Conservation (phyloP, 257 asterid genomes). For the Oldenlandia corymbosa region DNA sequence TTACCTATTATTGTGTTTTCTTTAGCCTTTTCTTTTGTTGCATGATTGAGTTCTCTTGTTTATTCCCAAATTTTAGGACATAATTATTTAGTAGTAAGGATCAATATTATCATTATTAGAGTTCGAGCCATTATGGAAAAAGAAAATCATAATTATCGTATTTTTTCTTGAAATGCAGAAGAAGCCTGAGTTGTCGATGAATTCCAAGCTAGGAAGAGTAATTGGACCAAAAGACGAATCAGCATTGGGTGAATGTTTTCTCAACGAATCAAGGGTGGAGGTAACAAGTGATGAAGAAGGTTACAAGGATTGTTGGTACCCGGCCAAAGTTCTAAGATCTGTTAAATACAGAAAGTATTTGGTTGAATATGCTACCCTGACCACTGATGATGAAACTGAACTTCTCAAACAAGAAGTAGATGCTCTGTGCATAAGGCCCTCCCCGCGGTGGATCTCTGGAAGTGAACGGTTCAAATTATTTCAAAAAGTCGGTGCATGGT, state of each 20-base stretch:
- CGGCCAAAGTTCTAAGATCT: slow-evolving; percentile 32
- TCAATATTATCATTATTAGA: no score
- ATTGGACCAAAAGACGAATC: slow-evolving; percentile 18
- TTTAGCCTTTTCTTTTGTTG: no score
- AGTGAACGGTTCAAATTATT: slow-evolving; percentile 30
- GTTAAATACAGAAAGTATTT: slow-evolving; percentile 31
- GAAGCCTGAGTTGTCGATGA: slow-evolving; percentile 28
- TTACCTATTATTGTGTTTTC: background rate
- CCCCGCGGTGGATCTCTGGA: slow-evolving; percentile 29
- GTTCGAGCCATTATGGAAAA: no score
- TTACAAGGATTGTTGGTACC: slow-evolving; percentile 46
- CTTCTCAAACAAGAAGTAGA: slow-evolving; percentile 38
- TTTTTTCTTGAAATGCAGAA: slow-evolving; percentile 32
- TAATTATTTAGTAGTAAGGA: no score
- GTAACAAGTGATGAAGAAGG: slow-evolving; percentile 40
- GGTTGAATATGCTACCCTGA: slow-evolving; percentile 42
- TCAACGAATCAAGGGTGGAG: slow-evolving; percentile 41
- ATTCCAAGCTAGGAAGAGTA: slow-evolving; percentile 26
- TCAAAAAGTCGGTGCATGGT: slow-evolving; percentile 57
- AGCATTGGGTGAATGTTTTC: slow-evolving; percentile 20
- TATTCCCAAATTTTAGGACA: no score
- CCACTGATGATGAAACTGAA: slow-evolving; percentile 31
- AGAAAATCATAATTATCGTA: no score
- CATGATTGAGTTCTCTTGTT: no score
- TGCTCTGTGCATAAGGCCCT: slow-evolving; percentile 46